phyloP scores from a whole-genome alignment of 495 filamentous ascomycete species.

The Xylaria castorea region DNA sequence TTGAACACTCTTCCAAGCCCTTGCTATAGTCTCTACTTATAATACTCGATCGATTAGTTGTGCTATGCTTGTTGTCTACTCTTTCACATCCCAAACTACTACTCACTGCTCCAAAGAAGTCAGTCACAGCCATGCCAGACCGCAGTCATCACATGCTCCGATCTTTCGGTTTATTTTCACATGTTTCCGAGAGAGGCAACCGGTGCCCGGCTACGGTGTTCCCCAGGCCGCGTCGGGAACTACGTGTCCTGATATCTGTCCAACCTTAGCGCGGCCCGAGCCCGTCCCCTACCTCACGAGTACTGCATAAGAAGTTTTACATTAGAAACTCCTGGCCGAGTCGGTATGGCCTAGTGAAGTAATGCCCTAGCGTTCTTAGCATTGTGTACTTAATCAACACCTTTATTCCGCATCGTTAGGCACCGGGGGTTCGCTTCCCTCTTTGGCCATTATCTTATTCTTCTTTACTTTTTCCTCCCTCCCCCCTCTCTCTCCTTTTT shows the following conservation, averaged over 20 bases:
- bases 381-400: background rate
- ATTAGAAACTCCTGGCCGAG: background rate
- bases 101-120: background rate
- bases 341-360: background rate
- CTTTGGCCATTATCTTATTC: background rate
- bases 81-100: background rate
- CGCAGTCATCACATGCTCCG: background rate
- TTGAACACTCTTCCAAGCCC: no score
- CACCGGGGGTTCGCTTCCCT: conserved; percentile 4
- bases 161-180: background rate
- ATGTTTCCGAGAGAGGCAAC: background rate
- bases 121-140: background rate
- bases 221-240: background rate
- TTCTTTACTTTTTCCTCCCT: no score
- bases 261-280: background rate
- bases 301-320: background rate
- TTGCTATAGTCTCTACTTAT: no score
- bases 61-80: background rate
- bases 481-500: background rate
- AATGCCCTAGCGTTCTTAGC: background rate
- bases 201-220: background rate
- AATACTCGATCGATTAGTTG: background rate
- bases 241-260: background rate
- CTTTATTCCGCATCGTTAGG: conserved; percentile 13
- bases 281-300: background rate